phyloP scores from a whole-genome alignment of 306 rosid species.

The Cucurbita moschata region DNA sequence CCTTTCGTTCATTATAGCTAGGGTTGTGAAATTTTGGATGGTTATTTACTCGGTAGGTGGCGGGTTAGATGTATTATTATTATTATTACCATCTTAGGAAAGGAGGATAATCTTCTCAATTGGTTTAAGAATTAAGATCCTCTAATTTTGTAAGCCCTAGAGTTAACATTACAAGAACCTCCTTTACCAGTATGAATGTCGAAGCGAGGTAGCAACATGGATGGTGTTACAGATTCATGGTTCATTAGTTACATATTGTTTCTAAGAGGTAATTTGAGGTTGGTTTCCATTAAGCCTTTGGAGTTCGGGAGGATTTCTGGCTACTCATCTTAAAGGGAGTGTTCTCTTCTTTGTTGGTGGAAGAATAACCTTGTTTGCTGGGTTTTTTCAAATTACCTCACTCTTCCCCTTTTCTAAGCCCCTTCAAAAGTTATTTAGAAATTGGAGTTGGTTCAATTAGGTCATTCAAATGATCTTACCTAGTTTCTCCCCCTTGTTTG shows the following conservation, averaged over 20 bases:
- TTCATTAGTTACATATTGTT: not conserved
- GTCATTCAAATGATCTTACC: not conserved
- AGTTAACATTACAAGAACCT: not conserved
- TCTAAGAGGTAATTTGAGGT: not conserved
- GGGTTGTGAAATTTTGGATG: not conserved
- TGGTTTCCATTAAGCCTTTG: not conserved
- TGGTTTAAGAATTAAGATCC: not conserved
- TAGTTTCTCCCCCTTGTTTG: not conserved
- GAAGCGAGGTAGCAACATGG: not conserved
- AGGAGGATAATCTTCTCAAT: not conserved
- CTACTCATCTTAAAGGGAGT: not conserved
- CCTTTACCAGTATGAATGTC: not conserved
- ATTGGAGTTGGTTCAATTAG: not conserved
- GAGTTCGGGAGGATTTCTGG: not conserved
- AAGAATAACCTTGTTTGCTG: not conserved
- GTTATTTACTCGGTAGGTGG: not conserved
- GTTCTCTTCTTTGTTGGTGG: not conserved
- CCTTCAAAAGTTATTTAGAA: not conserved
- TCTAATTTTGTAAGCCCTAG: not conserved
- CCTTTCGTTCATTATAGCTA: not conserved
- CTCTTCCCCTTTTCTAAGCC: not conserved
- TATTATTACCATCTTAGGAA: not conserved
- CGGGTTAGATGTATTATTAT: not conserved
- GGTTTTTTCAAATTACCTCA: not conserved
- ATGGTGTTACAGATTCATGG: not conserved